phyloP scores from a whole-genome alignment of 179 eudicot genomes.

The Patellifolia procumbens region DNA sequence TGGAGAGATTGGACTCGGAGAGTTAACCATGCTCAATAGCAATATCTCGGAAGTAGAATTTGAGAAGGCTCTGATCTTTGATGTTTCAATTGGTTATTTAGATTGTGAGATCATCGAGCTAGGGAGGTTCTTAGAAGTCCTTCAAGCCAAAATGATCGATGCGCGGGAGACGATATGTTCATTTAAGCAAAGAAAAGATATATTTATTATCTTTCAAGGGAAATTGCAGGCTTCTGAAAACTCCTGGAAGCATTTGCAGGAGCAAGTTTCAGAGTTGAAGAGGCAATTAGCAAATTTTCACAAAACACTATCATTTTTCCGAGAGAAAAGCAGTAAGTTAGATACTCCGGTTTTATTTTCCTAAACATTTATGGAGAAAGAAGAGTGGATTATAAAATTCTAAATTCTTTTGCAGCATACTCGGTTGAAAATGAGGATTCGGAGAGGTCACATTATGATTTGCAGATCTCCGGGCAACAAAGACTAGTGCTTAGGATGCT shows the following conservation, averaged over 20 bases:
- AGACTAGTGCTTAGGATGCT: slow-evolving; percentile 64
- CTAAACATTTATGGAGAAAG: not conserved
- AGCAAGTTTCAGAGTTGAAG: slow-evolving; percentile 60
- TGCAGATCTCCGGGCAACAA: slow-evolving; percentile 44
- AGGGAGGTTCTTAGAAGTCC: slow-evolving; percentile 43
- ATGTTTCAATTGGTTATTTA: slow-evolving; percentile 57
- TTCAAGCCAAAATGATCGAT: slow-evolving; percentile 41
- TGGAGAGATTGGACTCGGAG: slow-evolving; percentile 58
- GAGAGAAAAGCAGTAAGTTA: slow-evolving; percentile 58
- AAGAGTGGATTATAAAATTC: not conserved
- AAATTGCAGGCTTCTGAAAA: slow-evolving; percentile 57
- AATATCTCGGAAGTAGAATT: slow-evolving; percentile 40
- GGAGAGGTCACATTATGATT: slow-evolving; percentile 30
- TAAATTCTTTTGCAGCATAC: slow-evolving; percentile 34
- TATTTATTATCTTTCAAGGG: slow-evolving; percentile 36
- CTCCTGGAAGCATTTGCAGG: slow-evolving; percentile 52
- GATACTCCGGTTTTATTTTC: not conserved
- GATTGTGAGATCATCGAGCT: slow-evolving; percentile 65
- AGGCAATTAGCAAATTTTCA: slow-evolving; percentile 57
- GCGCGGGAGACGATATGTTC: slow-evolving; percentile 43
- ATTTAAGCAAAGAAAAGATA: slow-evolving; percentile 39
- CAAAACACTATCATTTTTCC: slow-evolving; percentile 40
- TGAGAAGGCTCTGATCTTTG: slow-evolving; percentile 58
- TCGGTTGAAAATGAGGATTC: slow-evolving; percentile 17
- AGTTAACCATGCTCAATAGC: slow-evolving; percentile 38